A percentile compares a stretch with the other conserved stretches of the same genome.
These are phyloP conservation scores for Erigeron canadensis DNA, from an alignment of 129 eudicot genomes.

Conservation along the genomic window DNA sequence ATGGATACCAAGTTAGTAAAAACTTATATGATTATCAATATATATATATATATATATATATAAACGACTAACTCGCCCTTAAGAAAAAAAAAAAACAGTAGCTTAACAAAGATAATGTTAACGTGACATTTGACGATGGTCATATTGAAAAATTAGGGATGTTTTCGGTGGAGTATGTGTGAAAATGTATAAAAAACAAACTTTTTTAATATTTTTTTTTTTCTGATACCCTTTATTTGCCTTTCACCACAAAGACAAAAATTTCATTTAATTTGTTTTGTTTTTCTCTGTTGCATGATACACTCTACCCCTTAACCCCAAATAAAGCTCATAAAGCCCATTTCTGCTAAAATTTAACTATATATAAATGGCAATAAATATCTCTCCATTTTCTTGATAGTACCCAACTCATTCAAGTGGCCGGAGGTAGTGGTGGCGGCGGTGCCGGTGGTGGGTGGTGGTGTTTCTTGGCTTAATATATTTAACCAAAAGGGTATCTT, in stretches of 20 bases:
- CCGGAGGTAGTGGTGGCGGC: not conserved
- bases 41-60: too few relatives aligned
- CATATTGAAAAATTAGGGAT: too few relatives aligned
- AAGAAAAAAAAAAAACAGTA: too few relatives aligned
- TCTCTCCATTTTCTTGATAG: constrained; percentile 26
- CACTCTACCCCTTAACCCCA: constrained; percentile 8
- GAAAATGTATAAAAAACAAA: not conserved
- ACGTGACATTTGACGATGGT: too few relatives aligned
- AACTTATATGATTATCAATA: too few relatives aligned
- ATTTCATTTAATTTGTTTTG: constrained; percentile 30
- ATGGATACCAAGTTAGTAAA: too few relatives aligned
- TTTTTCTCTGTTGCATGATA: constrained; percentile 38
- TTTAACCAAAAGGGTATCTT: constrained; percentile 20
- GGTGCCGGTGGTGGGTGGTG: constrained; percentile 20
- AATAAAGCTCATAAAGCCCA: constrained; percentile 15
- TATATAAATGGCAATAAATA: constrained; percentile 15
- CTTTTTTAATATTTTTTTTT: constrained; percentile 13
- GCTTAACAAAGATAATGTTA: too few relatives aligned
- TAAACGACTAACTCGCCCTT: too few relatives aligned
- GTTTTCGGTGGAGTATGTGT: too few relatives aligned
- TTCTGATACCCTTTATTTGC: constrained; percentile 24
- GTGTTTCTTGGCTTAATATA: constrained; percentile 21
- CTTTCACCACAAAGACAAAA: constrained; percentile 35
- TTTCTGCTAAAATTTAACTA: not conserved
- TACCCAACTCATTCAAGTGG: constrained; percentile 8